phyloP scores from a whole-genome alignment of 1,284 basidiomycete species.

The Rhizoctonia solani region DNA sequence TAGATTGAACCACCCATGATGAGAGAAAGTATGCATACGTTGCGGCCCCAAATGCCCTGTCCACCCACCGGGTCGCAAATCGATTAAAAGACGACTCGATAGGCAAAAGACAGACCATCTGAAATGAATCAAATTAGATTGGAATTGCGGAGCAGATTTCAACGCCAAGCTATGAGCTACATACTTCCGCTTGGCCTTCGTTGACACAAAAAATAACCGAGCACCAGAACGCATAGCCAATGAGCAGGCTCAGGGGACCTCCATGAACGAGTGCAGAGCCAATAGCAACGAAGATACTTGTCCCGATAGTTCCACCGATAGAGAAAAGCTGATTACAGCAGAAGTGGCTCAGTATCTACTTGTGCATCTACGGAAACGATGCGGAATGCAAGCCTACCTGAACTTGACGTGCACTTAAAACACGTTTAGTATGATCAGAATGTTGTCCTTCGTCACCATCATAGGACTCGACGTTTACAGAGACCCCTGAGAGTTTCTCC shows the following conservation, averaged over 20 bases:
- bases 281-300: slow-evolving; percentile 30
- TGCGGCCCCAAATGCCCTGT: slow-evolving; percentile 34
- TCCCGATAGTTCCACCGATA: slow-evolving; percentile 27
- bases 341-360: background rate
- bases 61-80: slow-evolving; percentile 34
- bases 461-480: background rate
- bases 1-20: background rate
- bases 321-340: slow-evolving; percentile 28
- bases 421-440: slow-evolving; percentile 23
- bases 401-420: slow-evolving; percentile 30
- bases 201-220: slow-evolving; percentile 34
- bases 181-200: slow-evolving; percentile 34
- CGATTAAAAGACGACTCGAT: slow-evolving; percentile 36
- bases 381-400: background rate
- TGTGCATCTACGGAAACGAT: background rate
- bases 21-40: slow-evolving; percentile 9
- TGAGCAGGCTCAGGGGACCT: slow-evolving; percentile 23
- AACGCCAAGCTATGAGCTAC: background rate
- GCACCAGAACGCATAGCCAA: slow-evolving; percentile 31
- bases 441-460: slow-evolving; percentile 7
- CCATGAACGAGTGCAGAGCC: slow-evolving; percentile 14
- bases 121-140: slow-evolving; percentile 1
- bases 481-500: slow-evolving; percentile 11
- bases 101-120: slow-evolving; percentile 35
- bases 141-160: background rate